phyloP scores from a whole-genome alignment of 139 green algal species.

The Spirogloea muscicola region DNA sequence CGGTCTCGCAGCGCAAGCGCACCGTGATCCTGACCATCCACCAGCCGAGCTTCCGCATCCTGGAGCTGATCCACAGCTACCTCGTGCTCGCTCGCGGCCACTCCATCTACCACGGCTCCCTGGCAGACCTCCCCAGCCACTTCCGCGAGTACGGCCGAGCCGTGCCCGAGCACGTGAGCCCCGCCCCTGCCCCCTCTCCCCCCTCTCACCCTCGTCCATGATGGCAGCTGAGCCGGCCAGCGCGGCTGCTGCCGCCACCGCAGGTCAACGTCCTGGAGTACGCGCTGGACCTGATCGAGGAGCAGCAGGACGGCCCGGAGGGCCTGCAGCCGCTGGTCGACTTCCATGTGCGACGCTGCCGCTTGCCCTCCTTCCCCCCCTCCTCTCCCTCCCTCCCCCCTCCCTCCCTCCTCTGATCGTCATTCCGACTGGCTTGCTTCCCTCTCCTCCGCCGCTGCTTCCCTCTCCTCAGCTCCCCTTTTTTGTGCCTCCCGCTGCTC shows the following conservation, averaged over 20 bases:
- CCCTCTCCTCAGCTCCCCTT: background rate
- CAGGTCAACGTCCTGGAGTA: conserved; percentile 48
- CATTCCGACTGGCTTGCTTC: too few relatives aligned
- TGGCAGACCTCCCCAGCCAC: conserved; percentile 5
- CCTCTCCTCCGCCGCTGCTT: background rate
- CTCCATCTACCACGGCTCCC: conserved; percentile 24
- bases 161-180: conserved; percentile 39
- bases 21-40: conserved; percentile 41
- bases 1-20: conserved; percentile 13
- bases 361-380: background rate
- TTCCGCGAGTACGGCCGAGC: background rate
- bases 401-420: background rate
- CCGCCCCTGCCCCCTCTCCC: background rate
- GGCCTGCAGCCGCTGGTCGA: conserved; percentile 17
- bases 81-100: conserved; percentile 14
- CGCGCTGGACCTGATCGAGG: conserved; percentile 41
- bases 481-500: background rate
- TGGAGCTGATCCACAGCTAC: conserved; percentile 29
- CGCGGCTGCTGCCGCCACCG: background rate
- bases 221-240: background rate
- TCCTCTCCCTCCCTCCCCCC: background rate
- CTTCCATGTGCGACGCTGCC: background rate
- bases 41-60: conserved; percentile 41
- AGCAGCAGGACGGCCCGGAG: conserved; percentile 16
- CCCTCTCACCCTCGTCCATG: too few relatives aligned